Conservation (phyloP, 441 rosid genomes). For the Adansonia gregorii region DNA sequence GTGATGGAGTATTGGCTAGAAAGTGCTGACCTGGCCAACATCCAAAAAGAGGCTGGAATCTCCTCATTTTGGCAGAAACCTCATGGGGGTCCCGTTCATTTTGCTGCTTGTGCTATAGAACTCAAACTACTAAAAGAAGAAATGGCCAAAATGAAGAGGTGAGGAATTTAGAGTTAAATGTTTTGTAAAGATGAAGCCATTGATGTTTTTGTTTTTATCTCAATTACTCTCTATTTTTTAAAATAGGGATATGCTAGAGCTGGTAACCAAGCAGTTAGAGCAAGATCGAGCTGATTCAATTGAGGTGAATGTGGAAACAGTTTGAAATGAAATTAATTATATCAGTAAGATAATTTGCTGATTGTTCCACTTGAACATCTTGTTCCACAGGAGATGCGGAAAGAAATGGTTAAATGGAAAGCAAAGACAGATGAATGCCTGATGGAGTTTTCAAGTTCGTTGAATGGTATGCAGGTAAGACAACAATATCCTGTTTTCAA, state of each 20-base stretch:
- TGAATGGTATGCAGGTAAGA: constrained; percentile 72
- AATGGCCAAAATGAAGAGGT: constrained; percentile 75
- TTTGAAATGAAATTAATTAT: constrained; percentile 15
- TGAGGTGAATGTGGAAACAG: constrained; percentile 54
- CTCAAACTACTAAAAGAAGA: constrained; percentile 64
- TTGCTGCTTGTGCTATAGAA: constrained; percentile 49
- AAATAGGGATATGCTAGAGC: constrained; percentile 62
- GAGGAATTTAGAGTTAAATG: constrained; percentile 19
- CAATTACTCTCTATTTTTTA: constrained; percentile 24
- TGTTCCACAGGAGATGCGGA: constrained; percentile 51
- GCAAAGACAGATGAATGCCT: constrained; percentile 60
- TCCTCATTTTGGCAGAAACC: constrained; percentile 63
- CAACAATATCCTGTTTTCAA: constrained; percentile 10
- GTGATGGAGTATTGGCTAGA: constrained; percentile 90
- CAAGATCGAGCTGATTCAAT: constrained; percentile 46
- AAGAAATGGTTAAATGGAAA: constrained; percentile 67
- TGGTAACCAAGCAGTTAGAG: constrained; percentile 50
- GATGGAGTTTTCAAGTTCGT: constrained; percentile 62
- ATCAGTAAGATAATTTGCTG: neutral
- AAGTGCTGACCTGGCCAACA: constrained; percentile 65
- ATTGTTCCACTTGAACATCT: neutral
- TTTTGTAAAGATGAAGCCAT: constrained; percentile 15
- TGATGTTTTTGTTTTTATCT: constrained; percentile 19
- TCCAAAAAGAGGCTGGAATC: constrained; percentile 64
- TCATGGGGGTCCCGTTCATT: constrained; percentile 42